Evolutionary conservation across 2,329 filamentous ascomycete genomes (phyloP).

Genomic region (Cordyceps cicadae): DNA sequence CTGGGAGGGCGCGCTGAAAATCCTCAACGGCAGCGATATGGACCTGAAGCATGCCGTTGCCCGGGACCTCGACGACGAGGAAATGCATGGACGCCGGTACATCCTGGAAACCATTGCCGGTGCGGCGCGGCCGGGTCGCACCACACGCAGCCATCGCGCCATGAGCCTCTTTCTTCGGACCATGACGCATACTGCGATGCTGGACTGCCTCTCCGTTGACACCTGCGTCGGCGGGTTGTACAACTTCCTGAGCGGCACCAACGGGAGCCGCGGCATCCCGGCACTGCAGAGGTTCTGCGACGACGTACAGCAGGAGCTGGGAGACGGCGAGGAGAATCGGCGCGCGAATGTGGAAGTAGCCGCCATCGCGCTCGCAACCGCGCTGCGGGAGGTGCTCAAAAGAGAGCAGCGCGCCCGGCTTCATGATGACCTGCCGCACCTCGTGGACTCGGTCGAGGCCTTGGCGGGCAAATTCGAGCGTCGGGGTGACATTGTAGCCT

Average conservation of each 20-base stretch:
- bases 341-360: background rate
- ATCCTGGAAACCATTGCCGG: background rate
- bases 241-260: slow-evolving; percentile 7
- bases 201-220: slow-evolving; percentile 8
- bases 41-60: background rate
- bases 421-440: background rate
- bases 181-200: slow-evolving; percentile 5
- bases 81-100: background rate
- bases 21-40: background rate
- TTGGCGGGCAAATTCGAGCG: background rate
- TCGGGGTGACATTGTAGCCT: background rate
- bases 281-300: slow-evolving; percentile 3
- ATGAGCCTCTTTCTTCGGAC: background rate
- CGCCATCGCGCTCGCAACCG: slow-evolving; percentile 1
- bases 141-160: background rate
- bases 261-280: slow-evolving; percentile 2
- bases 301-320: background rate
- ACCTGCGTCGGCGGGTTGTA: slow-evolving; percentile 6
- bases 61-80: slow-evolving; percentile 3
- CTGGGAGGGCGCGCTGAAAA: background rate
- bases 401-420: slow-evolving; percentile 6
- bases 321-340: too few species aligned
- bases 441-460: background rate
- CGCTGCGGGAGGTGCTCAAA: slow-evolving; percentile 6
- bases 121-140: background rate